Base-by-base conservation (phyloP, 2,329 filamentous ascomycete species). In the Ophiosphaerella herpotricha region DNA sequence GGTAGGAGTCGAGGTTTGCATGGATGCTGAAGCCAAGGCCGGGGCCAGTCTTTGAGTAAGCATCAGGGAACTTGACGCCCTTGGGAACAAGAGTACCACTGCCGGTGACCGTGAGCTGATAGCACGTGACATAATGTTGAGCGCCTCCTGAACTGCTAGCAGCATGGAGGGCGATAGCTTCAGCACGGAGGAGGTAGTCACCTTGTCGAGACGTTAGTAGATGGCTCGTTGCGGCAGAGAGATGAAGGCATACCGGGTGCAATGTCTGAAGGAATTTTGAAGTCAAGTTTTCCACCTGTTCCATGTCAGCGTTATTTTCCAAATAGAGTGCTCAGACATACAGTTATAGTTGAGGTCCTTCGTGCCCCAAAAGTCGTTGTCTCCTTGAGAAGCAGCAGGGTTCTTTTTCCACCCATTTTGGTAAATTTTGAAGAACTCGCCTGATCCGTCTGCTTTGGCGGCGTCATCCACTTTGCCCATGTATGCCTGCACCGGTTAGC, bases 371-470 rank as follows among this genome's bases (percentile, higher is more conserved):
- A 76, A 68, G 36, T 62, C 74, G 44, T 71, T 63, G 43, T 76
- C 72, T 26, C 71, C 77, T 71, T 76, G 77, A 7, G 54, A 60
- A 7, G 66, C 63, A 32, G 57, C 62, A 16, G 60, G 57, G 43
- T 67, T 57, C 57, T 65, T 65, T 34, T 58, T 62, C 56, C 61
- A 74, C 41, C 73, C 74, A 36, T 74, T 71, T 54, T 77, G 68
- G 37, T 74, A 74, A 42, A 78, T 57, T 67, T 76, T 79, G 58
- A 80, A 84, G 68, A 81, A 80, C 52, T 75, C 72, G 24, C 79
- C 78, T 9, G 75, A 74, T 33, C 80, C 79, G 45, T 78, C 75
- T 43, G 70, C 68, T 14, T 63, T 57, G 24, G 72, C 69, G 13
- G 73, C 70, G 4, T 80, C 78, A 14, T 67, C 62, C 11, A 67